Base-by-base conservation (phyloP, 495 filamentous ascomycete species). In the Niebla homalea region DNA sequence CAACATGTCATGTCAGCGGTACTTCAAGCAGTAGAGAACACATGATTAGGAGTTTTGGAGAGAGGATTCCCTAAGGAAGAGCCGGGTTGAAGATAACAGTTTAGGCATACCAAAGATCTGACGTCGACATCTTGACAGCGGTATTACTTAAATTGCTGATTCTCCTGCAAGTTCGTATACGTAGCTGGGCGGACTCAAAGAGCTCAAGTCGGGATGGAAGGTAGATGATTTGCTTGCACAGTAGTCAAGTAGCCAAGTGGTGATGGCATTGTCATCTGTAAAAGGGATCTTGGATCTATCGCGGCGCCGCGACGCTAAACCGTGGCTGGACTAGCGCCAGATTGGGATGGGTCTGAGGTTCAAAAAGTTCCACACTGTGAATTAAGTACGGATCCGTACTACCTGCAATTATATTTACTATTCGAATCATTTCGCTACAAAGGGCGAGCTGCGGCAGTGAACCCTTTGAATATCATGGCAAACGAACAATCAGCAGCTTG, bases 401-500 rank as follows among this genome's bases (percentile, higher is more conserved):
- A 40, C 12, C 48, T n/a, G n/a, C n/a, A n/a, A n/a, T n/a, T n/a
- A n/a, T n/a, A n/a, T n/a, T n/a, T n/a, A 25, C 39, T 50, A 25
- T 8, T 18, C 10, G 14, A 7, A n/a, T 47, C 14, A 18, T n/a
- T 29, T 23, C n/a, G 3, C 6, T 37, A 22, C 32, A 60, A 62
- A 75, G 73, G 73, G 73, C 73, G 73, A 77, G 71, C 73, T 59
- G 77, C 70, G 68, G 76, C 76, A 77, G 75, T 74, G 76, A 79
- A 77, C 76, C 74, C 73, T 76, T 62, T 64, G 29, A 18, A 15
- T 40, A 46, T 18, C 40, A 54, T 54, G 52, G 36, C 52, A 6
- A 47, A 49, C 25, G 52, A 50, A 54, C 52, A 54, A 23, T 50
- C 46, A 29, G 52, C 52, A 2, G 52, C 45, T 50, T 36, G 45